phyloP scores from a whole-genome alignment of 2,329 filamentous ascomycete species.

The Cercospora berteroae region DNA sequence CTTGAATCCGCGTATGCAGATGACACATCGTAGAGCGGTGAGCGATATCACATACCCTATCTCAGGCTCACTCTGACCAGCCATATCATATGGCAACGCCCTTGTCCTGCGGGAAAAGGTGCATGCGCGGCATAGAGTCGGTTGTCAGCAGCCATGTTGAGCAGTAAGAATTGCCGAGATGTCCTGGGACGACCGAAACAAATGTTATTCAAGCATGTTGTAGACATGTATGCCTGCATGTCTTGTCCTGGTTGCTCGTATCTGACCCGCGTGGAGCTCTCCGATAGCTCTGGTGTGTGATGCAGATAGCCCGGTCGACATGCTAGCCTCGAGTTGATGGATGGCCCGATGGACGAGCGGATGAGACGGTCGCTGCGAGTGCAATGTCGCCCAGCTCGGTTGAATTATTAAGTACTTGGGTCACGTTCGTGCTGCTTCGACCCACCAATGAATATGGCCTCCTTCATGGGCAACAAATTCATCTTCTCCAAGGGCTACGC shows the following conservation, averaged over 20 bases:
- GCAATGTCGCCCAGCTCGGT: background rate
- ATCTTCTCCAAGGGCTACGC: background rate
- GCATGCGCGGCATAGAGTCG: background rate
- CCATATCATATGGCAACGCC: background rate
- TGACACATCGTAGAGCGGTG: background rate
- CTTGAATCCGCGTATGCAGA: too few species aligned
- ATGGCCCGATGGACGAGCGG: background rate
- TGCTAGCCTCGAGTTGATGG: background rate
- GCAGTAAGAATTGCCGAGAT: background rate
- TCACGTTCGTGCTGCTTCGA: background rate
- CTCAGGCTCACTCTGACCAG: background rate
- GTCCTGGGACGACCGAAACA: background rate
- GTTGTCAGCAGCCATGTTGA: background rate
- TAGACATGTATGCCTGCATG: background rate
- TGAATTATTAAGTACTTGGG: background rate
- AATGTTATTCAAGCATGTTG: background rate
- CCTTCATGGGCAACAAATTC: background rate
- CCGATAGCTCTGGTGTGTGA: background rate
- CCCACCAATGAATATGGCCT: background rate
- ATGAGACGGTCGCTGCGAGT: background rate
- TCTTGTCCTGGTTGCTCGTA: background rate
- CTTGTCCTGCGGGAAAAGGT: background rate
- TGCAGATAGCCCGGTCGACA: background rate
- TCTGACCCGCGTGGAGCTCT: background rate
- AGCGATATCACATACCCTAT: background rate